Evolutionary conservation across 2,329 filamentous ascomycete species (phyloP).

Genomic region (Polytolypa hystricis): DNA sequence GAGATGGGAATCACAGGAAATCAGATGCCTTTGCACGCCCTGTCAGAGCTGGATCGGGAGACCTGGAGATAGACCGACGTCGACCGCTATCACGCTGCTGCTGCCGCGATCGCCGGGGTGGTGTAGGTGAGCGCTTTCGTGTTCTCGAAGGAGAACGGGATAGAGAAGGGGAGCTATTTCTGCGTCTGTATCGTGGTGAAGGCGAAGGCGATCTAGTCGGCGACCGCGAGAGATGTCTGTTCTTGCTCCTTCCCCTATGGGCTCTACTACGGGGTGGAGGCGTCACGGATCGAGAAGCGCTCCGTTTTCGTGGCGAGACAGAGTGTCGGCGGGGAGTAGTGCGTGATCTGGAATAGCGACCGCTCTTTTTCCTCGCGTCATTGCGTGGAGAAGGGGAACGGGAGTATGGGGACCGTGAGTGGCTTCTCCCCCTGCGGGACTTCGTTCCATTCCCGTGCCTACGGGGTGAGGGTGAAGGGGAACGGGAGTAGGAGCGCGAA

Average conservation of each 20-base stretch:
- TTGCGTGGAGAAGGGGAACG: conserved; percentile 7
- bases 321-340: conserved; percentile 17
- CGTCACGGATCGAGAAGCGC: conserved; percentile 20
- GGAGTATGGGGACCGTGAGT: conserved; percentile 8
- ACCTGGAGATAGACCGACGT: conserved; percentile 15
- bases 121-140: conserved; percentile 13
- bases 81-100: conserved; percentile 6
- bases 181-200: conserved; percentile 12
- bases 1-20: conserved; percentile 10
- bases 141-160: conserved; percentile 15
- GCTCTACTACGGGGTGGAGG: conserved; percentile 19
- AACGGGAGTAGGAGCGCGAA: too few relatives aligned
- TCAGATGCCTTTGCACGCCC: conserved; percentile 11
- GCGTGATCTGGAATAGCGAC: conserved; percentile 23
- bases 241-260: conserved; percentile 8
- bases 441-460: background rate
- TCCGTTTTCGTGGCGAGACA: conserved; percentile 12
- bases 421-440: conserved; percentile 16
- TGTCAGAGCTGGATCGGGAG: conserved; percentile 9
- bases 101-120: conserved; percentile 8
- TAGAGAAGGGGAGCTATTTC: conserved; percentile 5
- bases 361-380: conserved; percentile 13
- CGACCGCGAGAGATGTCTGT: conserved; percentile 10
- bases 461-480: conserved; percentile 14
- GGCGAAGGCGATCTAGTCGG: conserved; percentile 19